Evolutionary conservation across 371 early-diverging fungal genomes (phyloP), one percentile per base, ranked within the genome.

Genomic region (Actinomucor elegans): DNA sequence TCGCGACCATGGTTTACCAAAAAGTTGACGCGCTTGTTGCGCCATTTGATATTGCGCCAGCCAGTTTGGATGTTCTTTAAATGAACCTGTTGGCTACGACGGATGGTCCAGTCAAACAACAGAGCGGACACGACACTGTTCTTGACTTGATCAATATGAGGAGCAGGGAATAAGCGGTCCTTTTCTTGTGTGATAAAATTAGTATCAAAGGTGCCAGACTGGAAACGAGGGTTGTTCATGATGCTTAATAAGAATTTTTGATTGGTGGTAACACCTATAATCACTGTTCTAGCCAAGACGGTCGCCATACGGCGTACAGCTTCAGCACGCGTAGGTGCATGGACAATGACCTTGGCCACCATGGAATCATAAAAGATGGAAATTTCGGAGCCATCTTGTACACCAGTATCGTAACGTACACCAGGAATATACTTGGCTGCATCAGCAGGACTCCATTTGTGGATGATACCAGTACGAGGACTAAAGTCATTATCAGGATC

Each of bases 311-410:
- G 77, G 33, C 79, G 68, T 14, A 92, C 77, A 15, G 94, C 91
- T 65, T 84, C 84, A 4, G 66, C 73, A 23, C 98, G 84, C 1
- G 88, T 92, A 12, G 81, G 77, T 0, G 91, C 96, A 78, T 90
- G 86, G 4, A 93, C 90, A 58, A 88, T 87, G 29, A 98, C 81
- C 78, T 97, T 94, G 53, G 91, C 88, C 54, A 89, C 84, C 85
- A 91, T 85, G 3, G 90, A 90, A 35, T 89, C 91, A 60, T 92
- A 91, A 68, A 80, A 89, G 38, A 91, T 81, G 0, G 84, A 78
- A 49, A 92, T 89, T 58, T 88, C 91, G 34, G 85, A 85, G 2
- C 93, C 93, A 64, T 92, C 92, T 28, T 84, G 78, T 24, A 93
- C 75, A 37, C 93, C 93, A 41, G 89, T 84, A 64, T 93, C 94